phyloP scores from a whole-genome alignment of 1,139 yeast genomes.

The Yamadazyma dushanensis region DNA sequence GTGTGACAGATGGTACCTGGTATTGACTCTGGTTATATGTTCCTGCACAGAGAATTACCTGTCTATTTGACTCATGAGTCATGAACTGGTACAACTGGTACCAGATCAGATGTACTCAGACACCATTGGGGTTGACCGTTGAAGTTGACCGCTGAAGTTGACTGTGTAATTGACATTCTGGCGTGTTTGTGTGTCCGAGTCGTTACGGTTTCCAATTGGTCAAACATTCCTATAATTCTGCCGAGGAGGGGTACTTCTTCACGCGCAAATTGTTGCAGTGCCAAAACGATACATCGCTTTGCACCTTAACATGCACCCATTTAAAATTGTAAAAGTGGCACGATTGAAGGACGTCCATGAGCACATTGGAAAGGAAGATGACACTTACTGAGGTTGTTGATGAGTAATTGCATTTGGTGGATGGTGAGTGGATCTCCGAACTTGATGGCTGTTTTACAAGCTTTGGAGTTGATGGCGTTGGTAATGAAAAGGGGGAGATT shows the following conservation, averaged over 20 bases:
- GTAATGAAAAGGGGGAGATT: conserved; percentile 49
- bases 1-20: no score
- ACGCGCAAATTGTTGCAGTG: no score
- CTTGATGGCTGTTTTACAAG: conserved; percentile 72
- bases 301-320: no score
- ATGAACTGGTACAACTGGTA: no score
- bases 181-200: no score
- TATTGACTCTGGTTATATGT: background rate
- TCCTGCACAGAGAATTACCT: no score
- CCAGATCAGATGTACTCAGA: no score
- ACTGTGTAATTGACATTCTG: no score
- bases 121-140: background rate
- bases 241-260: no score
- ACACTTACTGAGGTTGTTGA: conserved; percentile 48
- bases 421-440: conserved; percentile 59
- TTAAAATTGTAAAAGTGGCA: conserved; percentile 41
- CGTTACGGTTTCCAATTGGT: no score
- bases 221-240: background rate
- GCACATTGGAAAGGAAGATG: conserved; percentile 77
- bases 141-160: no score
- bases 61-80: conserved; percentile 6
- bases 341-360: conserved; percentile 79
- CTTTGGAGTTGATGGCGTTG: conserved; percentile 56
- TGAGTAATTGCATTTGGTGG: conserved; percentile 44
- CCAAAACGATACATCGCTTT: no score